Evolutionary conservation across 371 early-diverging fungal genomes (phyloP).

Genomic region (Coemansia sp.): DNA sequence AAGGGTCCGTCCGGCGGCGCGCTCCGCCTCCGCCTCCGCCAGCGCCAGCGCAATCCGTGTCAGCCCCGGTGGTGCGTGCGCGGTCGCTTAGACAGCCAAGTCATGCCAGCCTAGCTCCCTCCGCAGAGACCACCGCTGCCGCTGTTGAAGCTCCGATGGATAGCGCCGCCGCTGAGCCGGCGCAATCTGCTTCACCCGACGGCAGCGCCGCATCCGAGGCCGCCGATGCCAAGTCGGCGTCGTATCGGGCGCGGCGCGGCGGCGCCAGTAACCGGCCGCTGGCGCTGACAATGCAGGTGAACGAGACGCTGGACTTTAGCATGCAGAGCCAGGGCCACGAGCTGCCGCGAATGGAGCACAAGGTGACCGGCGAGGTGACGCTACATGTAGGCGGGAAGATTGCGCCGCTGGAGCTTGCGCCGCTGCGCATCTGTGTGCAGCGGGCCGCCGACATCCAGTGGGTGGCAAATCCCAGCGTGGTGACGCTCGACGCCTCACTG

Average conservation of each 20-base stretch:
- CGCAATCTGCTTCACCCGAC: neutral
- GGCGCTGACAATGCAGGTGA: constrained; percentile 28
- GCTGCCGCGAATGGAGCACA: neutral
- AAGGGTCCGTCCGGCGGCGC: constrained; percentile 38
- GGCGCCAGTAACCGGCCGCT: constrained; percentile 11
- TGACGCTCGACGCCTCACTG: constrained; percentile 33
- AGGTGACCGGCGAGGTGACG: constrained; percentile 33
- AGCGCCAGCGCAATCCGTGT: neutral
- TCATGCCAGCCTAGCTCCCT: neutral
- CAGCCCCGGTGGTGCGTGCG: too few species aligned
- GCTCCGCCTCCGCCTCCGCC: constrained; percentile 43
- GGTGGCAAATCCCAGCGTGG: constrained; percentile 44
- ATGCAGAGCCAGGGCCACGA: neutral
- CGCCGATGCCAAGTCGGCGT: neutral
- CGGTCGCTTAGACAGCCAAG: neutral
- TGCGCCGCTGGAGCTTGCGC: constrained; percentile 43
- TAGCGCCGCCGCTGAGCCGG: neutral
- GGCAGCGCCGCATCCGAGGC: too few species aligned
- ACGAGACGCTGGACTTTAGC: constrained; percentile 33
- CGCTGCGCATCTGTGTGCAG: constrained; percentile 39
- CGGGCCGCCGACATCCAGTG: constrained; percentile 12
- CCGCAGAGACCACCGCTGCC: neutral
- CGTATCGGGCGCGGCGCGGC: constrained; percentile 1
- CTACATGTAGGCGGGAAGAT: constrained; percentile 28
- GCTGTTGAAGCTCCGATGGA: neutral